These are phyloP conservation scores for Cytospora chrysosperma DNA, from an alignment of 2,329 filamentous ascomycete species.

Conservation along the genomic window DNA sequence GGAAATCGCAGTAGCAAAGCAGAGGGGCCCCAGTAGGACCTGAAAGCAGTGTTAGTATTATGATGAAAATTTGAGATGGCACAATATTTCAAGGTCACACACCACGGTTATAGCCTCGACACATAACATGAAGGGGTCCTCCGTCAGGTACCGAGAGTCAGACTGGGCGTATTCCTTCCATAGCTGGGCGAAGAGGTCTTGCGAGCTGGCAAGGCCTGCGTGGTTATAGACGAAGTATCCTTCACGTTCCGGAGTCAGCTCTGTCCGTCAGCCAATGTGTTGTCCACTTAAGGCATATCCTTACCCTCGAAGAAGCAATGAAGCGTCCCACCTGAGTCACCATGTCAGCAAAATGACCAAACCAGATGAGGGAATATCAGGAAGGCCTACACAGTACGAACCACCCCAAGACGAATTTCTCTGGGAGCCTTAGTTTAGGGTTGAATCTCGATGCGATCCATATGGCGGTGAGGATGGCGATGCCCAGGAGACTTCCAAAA, in stretches of 20 bases:
- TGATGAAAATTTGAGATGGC: background rate
- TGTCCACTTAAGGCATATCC: constrained; percentile 8
- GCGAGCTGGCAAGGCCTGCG: constrained; percentile 60
- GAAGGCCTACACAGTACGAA: constrained; percentile 52
- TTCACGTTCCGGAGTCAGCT: constrained; percentile 30
- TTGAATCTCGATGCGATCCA: constrained; percentile 33
- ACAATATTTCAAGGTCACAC: constrained; percentile 31
- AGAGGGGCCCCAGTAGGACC: constrained; percentile 61
- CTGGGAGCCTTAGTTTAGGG: constrained; percentile 36
- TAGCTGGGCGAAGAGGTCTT: constrained; percentile 76
- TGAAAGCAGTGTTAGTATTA: constrained; percentile 25
- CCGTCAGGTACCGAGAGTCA: constrained; percentile 82
- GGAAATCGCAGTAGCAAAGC: constrained; percentile 46
- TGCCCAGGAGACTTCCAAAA: constrained; percentile 39
- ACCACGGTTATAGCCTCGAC: constrained; percentile 82
- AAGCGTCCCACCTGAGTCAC: constrained; percentile 58
- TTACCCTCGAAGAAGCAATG: constrained; percentile 80
- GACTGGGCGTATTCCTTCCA: constrained; percentile 93
- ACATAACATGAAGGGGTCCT: constrained; percentile 81
- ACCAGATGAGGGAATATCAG: background rate
- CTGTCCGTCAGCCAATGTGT: background rate
- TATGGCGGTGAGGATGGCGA: constrained; percentile 37
- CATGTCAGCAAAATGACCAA: constrained; percentile 20
- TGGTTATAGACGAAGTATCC: constrained; percentile 77
- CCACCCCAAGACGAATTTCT: constrained; percentile 50